Conservation (phyloP, 2,329 filamentous ascomycete species). For the Dactylellina parvicollis region DNA sequence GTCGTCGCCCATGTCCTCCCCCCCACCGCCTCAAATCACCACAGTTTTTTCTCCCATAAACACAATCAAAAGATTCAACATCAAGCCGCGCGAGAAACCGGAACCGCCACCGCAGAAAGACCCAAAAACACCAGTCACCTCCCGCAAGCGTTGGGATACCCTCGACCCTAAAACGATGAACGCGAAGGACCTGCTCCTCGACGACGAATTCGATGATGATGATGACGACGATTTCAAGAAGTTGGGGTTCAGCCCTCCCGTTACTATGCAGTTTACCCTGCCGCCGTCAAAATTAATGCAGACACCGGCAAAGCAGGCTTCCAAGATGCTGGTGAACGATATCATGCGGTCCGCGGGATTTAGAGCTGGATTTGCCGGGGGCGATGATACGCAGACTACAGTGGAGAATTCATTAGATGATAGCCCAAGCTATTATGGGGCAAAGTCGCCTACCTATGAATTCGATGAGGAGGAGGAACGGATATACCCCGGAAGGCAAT, state of each 20-base stretch:
- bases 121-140: slow-evolving; percentile 73
- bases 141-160: slow-evolving; percentile 66
- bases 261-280: slow-evolving; percentile 87
- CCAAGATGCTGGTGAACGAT: slow-evolving; percentile 81
- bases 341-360: slow-evolving; percentile 77
- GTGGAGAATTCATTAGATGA: slow-evolving; percentile 29
- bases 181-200: slow-evolving; percentile 65
- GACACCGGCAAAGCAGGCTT: slow-evolving; percentile 85
- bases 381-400: slow-evolving; percentile 49
- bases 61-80: slow-evolving; percentile 40
- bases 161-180: slow-evolving; percentile 77
- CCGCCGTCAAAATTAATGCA: slow-evolving; percentile 80
- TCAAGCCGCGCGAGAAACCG: slow-evolving; percentile 32
- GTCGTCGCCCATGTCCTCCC: slow-evolving; percentile 65
- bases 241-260: slow-evolving; percentile 84
- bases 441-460: slow-evolving; percentile 26
- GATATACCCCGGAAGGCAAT: neutral
- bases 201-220: slow-evolving; percentile 65
- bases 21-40: slow-evolving; percentile 51
- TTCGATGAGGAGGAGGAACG: slow-evolving; percentile 6
- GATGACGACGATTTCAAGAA: slow-evolving; percentile 69
- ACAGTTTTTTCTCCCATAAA: slow-evolving; percentile 50
- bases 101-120: slow-evolving; percentile 17
- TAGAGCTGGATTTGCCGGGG: slow-evolving; percentile 46
- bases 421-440: slow-evolving; percentile 37